Conservation (phyloP, 495 filamentous ascomycete species). For the Polyplosphaeria fusca region DNA sequence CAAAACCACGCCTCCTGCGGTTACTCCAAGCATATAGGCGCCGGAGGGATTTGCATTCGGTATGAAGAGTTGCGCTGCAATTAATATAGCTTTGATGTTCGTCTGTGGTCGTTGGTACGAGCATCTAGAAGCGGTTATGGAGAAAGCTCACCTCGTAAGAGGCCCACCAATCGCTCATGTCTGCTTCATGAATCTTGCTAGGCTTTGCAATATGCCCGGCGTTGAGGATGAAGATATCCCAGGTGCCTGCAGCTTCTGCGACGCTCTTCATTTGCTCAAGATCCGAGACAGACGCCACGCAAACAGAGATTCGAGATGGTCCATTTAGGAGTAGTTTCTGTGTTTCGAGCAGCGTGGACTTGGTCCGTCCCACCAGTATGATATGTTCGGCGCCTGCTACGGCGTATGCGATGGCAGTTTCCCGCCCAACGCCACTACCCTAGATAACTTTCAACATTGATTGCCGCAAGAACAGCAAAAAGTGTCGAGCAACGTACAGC, state of each 20-base stretch:
- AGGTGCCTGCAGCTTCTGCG: conserved; percentile 33
- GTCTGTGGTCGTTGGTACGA: conserved; percentile 23
- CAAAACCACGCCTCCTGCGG: conserved; percentile 29
- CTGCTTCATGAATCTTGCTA: conserved; percentile 26
- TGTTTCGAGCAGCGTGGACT: conserved; percentile 18
- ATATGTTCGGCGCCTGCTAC: conserved; percentile 19
- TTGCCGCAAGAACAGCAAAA: neutral
- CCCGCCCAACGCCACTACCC: conserved; percentile 43
- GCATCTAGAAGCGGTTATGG: neutral
- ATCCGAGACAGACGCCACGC: conserved; percentile 28
- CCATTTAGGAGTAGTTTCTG: neutral
- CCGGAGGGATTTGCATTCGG: conserved; percentile 36
- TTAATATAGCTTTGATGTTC: conserved; percentile 45
- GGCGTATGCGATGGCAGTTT: conserved; percentile 43
- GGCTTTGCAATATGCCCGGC: conserved; percentile 39
- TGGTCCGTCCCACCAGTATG: conserved; percentile 25
- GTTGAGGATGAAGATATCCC: conserved; percentile 41
- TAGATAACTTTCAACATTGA: neutral
- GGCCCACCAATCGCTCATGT: conserved; percentile 42
- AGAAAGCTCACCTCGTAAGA: conserved; percentile 39
- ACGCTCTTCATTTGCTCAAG: conserved; percentile 29
- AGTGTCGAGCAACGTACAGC: neutral
- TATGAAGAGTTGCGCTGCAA: conserved; percentile 41
- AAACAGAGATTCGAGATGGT: conserved; percentile 22
- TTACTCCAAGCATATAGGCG: conserved; percentile 44